Percentiles rank a stretch among this genome's conserved stretches.
These are phyloP conservation scores for Arachnomyces sp. DNA, from an alignment of 2,329 filamentous ascomycete genomes.

Conservation along the genomic window DNA sequence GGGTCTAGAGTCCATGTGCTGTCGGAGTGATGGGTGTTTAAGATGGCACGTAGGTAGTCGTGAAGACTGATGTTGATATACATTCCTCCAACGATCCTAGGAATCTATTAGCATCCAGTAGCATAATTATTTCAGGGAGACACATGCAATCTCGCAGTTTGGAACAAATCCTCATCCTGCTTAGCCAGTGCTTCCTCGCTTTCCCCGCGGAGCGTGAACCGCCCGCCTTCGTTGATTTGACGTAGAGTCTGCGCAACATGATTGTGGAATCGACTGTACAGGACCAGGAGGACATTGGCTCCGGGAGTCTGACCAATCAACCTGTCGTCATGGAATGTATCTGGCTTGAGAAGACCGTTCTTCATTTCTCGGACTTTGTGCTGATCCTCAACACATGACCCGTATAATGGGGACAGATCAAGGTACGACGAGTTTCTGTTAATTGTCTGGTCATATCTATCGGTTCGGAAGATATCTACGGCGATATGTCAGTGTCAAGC, in stretches of 20 bases:
- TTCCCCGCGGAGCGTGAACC: conserved; percentile 22
- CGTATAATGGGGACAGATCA: conserved; percentile 40
- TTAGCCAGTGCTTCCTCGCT: conserved; percentile 30
- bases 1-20: conserved; percentile 38
- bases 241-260: conserved; percentile 29
- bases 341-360: conserved; percentile 32
- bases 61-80: conserved; percentile 30
- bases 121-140: background rate
- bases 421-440: conserved; percentile 39
- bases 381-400: conserved; percentile 28
- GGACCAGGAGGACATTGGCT: conserved; percentile 26
- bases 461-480: conserved; percentile 38
- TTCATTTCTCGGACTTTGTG: conserved; percentile 27
- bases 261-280: conserved; percentile 34
- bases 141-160: conserved; percentile 25
- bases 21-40: conserved; percentile 32
- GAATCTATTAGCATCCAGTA: conserved; percentile 1
- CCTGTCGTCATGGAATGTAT: conserved; percentile 28
- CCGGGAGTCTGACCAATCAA: conserved; percentile 27
- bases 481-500: background rate
- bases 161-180: conserved; percentile 28
- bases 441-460: conserved; percentile 26
- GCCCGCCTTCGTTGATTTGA: conserved; percentile 36
- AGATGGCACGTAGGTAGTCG: conserved; percentile 25
- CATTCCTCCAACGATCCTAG: conserved; percentile 22